Base-by-base conservation (phyloP, 2,329 filamentous ascomycete genomes). In the Trichophyton mentagrophytes region DNA sequence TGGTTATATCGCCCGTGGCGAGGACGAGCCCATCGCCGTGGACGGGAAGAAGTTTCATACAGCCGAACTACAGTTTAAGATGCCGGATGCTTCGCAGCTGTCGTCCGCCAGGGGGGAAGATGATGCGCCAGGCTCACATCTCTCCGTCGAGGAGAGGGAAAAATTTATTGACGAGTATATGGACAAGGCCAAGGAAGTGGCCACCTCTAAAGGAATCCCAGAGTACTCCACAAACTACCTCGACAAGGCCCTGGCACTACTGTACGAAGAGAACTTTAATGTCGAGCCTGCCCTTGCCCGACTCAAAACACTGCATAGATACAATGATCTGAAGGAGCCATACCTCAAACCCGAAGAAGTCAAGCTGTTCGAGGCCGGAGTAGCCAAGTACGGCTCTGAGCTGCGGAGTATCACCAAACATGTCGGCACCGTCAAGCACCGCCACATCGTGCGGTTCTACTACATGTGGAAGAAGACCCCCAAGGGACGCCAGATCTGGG, bases 391-490 rank as follows among this genome's bases (percentile, higher is more conserved):
- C 69, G 93, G 93, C 22, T 96, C 92, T 0, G 93, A 99, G 74
- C 84, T 95, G 67, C 83, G 89, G 65, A 82, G 82, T 55, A 87
- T 97, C 62, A 90, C 86, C 65, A 85, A 88, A 66, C 88, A 96
- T 71, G 89, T 96, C 68, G 75, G 76, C n/a, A 89, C 86, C 0
- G 84, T 93, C 66, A 84, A 83, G 46, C 85, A 90, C 64, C 85
- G 86, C 58, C 84, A 89, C 62, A 87, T 96, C 64, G 90, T 95
- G 27, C 88, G 93, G 2, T 95, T 88, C 70, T 99, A 97, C 74
- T 99, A 99, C 72, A 89, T 89, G 65, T 99, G 93, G 93, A 99
- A 99, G 77, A 97, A 97, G 74, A 90, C 90, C 0, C 82, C 87
- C 1, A 85, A 86, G 62, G 93, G 93, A 46, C 86, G 83, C 69